These are phyloP conservation scores for Ceratocystis eucalypticola DNA, from an alignment of 2,329 filamentous ascomycete species.

Conservation along the genomic window DNA sequence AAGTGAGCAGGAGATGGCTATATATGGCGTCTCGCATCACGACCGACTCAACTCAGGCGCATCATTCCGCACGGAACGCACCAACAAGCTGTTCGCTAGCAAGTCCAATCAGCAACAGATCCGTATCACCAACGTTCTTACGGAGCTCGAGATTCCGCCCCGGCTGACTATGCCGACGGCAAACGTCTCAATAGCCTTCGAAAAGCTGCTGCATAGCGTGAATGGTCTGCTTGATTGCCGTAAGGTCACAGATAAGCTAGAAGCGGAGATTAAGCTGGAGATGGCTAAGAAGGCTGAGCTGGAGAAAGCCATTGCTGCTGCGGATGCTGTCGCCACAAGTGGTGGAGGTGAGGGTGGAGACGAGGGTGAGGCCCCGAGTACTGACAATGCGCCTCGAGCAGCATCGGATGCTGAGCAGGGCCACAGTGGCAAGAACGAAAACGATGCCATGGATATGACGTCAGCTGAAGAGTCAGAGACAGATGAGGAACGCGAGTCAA, in stretches of 20 bases:
- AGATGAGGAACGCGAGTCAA: slow-evolving; percentile 27
- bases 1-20: slow-evolving; percentile 57
- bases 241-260: slow-evolving; percentile 63
- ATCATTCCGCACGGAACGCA: slow-evolving; percentile 74
- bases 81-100: slow-evolving; percentile 64
- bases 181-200: slow-evolving; percentile 57
- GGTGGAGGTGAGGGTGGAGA: background rate
- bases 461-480: slow-evolving; percentile 25
- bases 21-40: slow-evolving; percentile 74
- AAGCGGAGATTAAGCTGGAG: slow-evolving; percentile 53
- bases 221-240: slow-evolving; percentile 56
- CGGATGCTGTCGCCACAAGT: slow-evolving; percentile 9
- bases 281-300: slow-evolving; percentile 43
- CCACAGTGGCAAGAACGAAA: background rate
- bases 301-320: slow-evolving; percentile 29
- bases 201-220: slow-evolving; percentile 55
- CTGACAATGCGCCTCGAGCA: too few relatives aligned
- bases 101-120: slow-evolving; percentile 64
- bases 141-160: slow-evolving; percentile 56
- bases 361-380: background rate
- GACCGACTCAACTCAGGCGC: slow-evolving; percentile 78
- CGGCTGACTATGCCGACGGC: slow-evolving; percentile 61
- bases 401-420: background rate
- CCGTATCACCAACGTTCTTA: slow-evolving; percentile 59
- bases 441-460: slow-evolving; percentile 20